Percentiles rank a stretch among this genome's conserved stretches.
These are phyloP conservation scores for Dunaliella primolecta DNA, from an alignment of 139 green algal species.

Conservation along the genomic window DNA sequence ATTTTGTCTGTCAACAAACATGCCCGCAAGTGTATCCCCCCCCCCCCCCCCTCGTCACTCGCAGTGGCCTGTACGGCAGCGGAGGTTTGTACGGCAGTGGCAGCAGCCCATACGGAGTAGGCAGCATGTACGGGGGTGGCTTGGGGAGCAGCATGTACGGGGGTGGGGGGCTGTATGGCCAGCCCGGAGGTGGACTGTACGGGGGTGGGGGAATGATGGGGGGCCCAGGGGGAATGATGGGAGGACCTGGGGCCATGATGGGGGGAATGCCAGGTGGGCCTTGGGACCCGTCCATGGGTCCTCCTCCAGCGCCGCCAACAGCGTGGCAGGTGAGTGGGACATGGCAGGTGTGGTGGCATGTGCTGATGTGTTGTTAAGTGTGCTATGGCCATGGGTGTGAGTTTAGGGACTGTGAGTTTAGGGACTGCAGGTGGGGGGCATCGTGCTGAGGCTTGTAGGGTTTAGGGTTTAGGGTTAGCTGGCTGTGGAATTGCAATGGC, in stretches of 20 bases:
- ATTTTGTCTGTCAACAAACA: too few relatives aligned
- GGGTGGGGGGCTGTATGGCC: conserved; percentile 34
- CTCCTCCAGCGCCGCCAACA: conserved; percentile 41
- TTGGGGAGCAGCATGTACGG: conserved; percentile 46
- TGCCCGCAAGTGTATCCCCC: too few relatives aligned
- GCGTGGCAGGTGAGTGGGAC: conserved; percentile 71
- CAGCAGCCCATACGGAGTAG: conserved; percentile 27
- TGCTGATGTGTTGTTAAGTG: too few relatives aligned
- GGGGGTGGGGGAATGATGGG: conserved; percentile 30
- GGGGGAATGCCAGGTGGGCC: conserved; percentile 12
- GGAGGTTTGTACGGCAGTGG: conserved; percentile 9
- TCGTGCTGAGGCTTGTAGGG: too few relatives aligned
- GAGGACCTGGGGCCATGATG: conserved; percentile 18
- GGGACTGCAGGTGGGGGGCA: too few relatives aligned
- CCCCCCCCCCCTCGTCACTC: too few relatives aligned
- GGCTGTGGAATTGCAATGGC: too few relatives aligned
- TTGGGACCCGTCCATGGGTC: conserved; percentile 28
- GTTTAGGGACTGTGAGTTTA: too few relatives aligned
- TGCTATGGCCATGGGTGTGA: too few relatives aligned
- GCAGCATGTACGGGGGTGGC: conserved; percentile 18
- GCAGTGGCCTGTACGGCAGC: conserved; percentile 22
- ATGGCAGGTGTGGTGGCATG: background rate
- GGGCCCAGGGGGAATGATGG: conserved; percentile 18
- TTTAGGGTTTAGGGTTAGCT: too few relatives aligned
- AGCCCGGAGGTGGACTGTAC: conserved; percentile 43